phyloP scores from a whole-genome alignment of 805 yeast species.

The Blastobotrys mokoenaii region DNA sequence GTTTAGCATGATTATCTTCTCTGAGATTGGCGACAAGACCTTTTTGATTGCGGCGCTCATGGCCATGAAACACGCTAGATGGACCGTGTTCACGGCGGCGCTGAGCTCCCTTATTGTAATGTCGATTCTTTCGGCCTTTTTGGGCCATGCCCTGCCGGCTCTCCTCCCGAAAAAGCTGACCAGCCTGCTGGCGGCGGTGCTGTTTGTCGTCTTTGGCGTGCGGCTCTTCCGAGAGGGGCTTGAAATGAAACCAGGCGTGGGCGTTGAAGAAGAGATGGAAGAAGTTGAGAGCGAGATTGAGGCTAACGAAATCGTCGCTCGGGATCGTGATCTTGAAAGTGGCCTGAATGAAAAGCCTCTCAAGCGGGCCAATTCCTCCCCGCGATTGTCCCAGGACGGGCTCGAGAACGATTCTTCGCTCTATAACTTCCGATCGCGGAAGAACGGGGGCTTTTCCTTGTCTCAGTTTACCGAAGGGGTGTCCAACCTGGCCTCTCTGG shows the following conservation, averaged over 20 bases:
- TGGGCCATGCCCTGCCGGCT: constrained; percentile 86
- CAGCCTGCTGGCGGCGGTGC: constrained; percentile 67
- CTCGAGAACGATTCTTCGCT: constrained; percentile 26
- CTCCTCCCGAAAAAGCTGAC: constrained; percentile 74
- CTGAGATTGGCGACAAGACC: constrained; percentile 96
- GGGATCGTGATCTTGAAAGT: constrained; percentile 47
- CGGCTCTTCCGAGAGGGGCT: constrained; percentile 74
- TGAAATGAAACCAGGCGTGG: constrained; percentile 64
- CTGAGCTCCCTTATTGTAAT: constrained; percentile 76
- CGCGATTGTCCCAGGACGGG: constrained; percentile 24
- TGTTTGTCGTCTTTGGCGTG: constrained; percentile 78
- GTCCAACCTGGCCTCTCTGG: constrained; percentile 47
- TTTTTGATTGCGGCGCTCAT: constrained; percentile 92
- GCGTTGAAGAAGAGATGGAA: constrained; percentile 91
- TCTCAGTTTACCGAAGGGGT: constrained; percentile 31
- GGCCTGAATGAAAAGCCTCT: constrained; percentile 30
- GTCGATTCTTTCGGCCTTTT: constrained; percentile 85
- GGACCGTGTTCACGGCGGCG: constrained; percentile 82
- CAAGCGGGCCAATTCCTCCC: constrained; percentile 16
- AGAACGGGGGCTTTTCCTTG: constrained; percentile 10
- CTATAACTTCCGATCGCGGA: constrained; percentile 13
- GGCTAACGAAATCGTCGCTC: constrained; percentile 44
- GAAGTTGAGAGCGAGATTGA: constrained; percentile 94
- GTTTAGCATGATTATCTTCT: constrained; percentile 82
- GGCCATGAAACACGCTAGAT: constrained; percentile 90